Conservation (phyloP, 129 eudicot genomes). For the Escallonia herrerae region DNA sequence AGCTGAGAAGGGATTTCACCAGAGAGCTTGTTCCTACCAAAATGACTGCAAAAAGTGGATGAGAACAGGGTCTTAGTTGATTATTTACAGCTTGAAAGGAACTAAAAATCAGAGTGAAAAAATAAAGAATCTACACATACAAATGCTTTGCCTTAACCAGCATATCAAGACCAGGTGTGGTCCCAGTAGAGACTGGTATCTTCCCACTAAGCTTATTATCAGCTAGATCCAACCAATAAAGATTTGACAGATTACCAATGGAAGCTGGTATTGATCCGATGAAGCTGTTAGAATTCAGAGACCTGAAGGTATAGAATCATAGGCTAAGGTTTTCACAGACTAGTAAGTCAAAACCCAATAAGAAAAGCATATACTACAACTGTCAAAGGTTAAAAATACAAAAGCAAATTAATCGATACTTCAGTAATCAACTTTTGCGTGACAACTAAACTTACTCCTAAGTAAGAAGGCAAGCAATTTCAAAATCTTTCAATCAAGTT, state of each 20-base stretch:
- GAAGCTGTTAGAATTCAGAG: conserved; percentile 69
- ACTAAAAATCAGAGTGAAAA: neutral
- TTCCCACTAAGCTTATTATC: conserved; percentile 67
- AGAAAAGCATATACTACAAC: neutral
- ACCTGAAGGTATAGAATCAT: conserved; percentile 35
- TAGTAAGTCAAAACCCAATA: neutral
- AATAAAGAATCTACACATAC: conserved; percentile 37
- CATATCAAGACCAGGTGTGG: conserved; percentile 73
- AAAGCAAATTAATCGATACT: too few species aligned
- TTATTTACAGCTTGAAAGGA: neutral
- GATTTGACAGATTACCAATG: conserved; percentile 55
- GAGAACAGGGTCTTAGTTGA: neutral
- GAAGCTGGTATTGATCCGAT: conserved; percentile 69
- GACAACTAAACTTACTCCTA: too few species aligned
- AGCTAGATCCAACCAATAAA: conserved; percentile 81
- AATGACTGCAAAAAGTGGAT: conserved; percentile 52
- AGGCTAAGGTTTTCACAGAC: too few species aligned
- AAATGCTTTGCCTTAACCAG: conserved; percentile 68
- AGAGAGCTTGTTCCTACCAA: conserved; percentile 72
- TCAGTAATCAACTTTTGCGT: too few species aligned
- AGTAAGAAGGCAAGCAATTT: too few species aligned
- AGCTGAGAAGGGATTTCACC: conserved; percentile 73
- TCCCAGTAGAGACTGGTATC: conserved; percentile 69
- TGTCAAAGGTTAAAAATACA: neutral
- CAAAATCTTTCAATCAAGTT: too few species aligned